Conservation (phyloP, 140 eudicot species). For the Cichorium intybus region DNA sequence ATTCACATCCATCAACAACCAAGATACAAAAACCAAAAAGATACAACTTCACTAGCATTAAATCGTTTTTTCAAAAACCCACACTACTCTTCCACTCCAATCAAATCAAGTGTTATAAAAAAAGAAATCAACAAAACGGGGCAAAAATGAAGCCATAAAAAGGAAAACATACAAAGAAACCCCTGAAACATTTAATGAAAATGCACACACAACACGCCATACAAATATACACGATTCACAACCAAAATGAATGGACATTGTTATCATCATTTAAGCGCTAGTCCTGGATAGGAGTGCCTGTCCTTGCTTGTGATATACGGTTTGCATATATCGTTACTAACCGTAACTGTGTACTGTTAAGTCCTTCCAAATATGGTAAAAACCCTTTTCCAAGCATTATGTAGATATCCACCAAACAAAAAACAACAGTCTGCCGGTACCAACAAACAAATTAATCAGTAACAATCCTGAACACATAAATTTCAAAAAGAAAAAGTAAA, state of each 20-base stretch:
- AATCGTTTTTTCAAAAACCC: slow-evolving; percentile 15
- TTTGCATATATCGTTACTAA: slow-evolving; percentile 95
- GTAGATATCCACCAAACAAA: slow-evolving; percentile 94
- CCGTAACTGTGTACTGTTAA: slow-evolving; percentile 84
- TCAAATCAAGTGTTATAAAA: slow-evolving; percentile 18
- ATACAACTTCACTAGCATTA: slow-evolving; percentile 23
- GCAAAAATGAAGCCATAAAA: slow-evolving; percentile 27
- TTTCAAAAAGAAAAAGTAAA: background rate
- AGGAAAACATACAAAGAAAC: slow-evolving; percentile 9
- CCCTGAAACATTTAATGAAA: slow-evolving; percentile 20
- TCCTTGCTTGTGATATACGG: slow-evolving; percentile 94
- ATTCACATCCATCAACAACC: background rate
- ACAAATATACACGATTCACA: slow-evolving; percentile 55
- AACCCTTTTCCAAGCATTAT: slow-evolving; percentile 92
- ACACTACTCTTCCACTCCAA: slow-evolving; percentile 33
- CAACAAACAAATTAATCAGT: background rate
- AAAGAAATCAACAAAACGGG: slow-evolving; percentile 6
- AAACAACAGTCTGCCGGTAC: slow-evolving; percentile 85
- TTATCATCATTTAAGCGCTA: slow-evolving; percentile 12
- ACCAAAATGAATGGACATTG: slow-evolving; percentile 26
- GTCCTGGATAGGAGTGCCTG: slow-evolving; percentile 68
- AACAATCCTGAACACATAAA: background rate
- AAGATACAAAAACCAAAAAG: slow-evolving; percentile 9
- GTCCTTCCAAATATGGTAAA: slow-evolving; percentile 88
- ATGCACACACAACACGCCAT: slow-evolving; percentile 43